Percentiles rank a stretch among this genome's conserved stretches.
Evolutionary conservation across 1,284 basidiomycete species (phyloP).

Genomic region (Cerrena zonata): DNA sequence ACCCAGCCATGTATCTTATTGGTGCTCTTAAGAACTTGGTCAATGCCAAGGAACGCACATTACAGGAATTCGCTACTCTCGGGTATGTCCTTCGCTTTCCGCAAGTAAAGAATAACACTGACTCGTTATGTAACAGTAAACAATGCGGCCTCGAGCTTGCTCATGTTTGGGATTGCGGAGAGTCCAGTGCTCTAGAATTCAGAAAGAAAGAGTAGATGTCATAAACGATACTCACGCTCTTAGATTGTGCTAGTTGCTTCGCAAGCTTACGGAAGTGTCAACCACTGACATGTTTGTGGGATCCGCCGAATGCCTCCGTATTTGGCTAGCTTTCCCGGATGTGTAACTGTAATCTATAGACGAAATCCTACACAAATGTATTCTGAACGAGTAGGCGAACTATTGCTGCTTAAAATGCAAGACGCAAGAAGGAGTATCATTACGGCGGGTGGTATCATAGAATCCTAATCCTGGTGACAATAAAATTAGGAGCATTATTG

Average conservation of each 20-base stretch:
- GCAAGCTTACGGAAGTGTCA: no score
- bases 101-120: background rate
- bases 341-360: no score
- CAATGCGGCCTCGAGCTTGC: background rate
- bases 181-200: conserved; percentile 1
- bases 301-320: no score
- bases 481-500: background rate
- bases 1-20: no score
- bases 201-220: background rate
- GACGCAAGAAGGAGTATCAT: background rate
- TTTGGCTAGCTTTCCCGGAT: no score
- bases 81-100: background rate
- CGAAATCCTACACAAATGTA: no score
- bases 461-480: background rate
- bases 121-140: background rate
- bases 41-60: background rate
- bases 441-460: background rate
- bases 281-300: no score
- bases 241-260: no score
- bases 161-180: conserved; percentile 1
- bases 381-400: no score
- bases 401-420: no score
- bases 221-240: no score
- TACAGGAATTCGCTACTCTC: background rate
- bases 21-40: background rate